These are phyloP conservation scores for Penicillium sp. DNA, from an alignment of 2,329 filamentous ascomycete species.

Conservation along the genomic window DNA sequence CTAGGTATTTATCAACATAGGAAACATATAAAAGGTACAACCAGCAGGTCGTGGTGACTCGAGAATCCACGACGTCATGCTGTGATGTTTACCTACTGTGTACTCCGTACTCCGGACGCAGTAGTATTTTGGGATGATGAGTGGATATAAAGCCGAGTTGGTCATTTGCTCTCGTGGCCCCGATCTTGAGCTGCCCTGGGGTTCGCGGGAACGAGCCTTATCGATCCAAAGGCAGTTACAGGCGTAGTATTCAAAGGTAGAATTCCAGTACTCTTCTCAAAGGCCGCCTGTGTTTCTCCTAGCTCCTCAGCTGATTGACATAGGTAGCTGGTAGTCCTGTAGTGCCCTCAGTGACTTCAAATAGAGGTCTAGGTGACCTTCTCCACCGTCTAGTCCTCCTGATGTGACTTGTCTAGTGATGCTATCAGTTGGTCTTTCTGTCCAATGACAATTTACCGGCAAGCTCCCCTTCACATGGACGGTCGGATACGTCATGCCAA, in stretches of 20 bases:
- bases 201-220: not conserved
- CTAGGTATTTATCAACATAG: not conserved
- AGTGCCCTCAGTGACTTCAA: not conserved
- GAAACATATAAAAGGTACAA: not conserved
- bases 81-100: not conserved
- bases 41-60: not conserved
- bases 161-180: not conserved
- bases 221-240: not conserved
- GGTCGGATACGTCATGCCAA: conserved; percentile 20
- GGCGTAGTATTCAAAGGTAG: not conserved
- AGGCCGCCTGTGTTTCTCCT: not conserved
- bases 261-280: not conserved
- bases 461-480: not conserved
- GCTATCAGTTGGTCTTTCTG: not conserved
- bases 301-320: not conserved
- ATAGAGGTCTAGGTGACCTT: too few species aligned
- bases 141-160: not conserved
- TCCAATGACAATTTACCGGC: not conserved
- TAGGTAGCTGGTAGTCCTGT: not conserved
- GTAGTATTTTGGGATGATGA: not conserved
- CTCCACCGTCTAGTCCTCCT: not conserved
- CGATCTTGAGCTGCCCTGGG: not conserved
- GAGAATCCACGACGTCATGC: conserved; percentile 5
- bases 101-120: too few species aligned
- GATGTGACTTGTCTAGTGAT: not conserved